phyloP scores from a whole-genome alignment of 1,284 basidiomycete genomes.

The Microbotryomycetes sp. region DNA sequence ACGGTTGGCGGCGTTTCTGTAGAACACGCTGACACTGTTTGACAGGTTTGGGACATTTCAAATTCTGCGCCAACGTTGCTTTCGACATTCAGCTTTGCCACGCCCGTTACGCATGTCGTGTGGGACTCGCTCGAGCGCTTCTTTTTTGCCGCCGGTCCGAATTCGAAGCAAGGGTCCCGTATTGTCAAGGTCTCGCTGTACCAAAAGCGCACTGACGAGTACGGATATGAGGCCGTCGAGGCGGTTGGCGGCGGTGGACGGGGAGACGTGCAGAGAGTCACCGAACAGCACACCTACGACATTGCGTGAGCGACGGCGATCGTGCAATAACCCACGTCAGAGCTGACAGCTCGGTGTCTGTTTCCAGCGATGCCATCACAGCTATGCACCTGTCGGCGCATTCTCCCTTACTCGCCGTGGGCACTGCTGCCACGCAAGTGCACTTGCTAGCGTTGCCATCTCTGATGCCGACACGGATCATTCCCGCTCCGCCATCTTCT shows the following conservation, averaged over 20 bases:
- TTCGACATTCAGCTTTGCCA: slow-evolving; percentile 34
- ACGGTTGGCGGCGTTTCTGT: neutral
- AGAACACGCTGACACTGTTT: neutral
- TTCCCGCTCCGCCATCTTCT: slow-evolving; percentile 55
- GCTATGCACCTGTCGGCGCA: slow-evolving; percentile 66
- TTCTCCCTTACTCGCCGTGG: slow-evolving; percentile 50
- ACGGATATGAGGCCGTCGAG: slow-evolving; percentile 44
- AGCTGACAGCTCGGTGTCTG: neutral
- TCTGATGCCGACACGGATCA: slow-evolving; percentile 75
- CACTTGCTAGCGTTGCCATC: slow-evolving; percentile 80
- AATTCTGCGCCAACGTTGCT: slow-evolving; percentile 22
- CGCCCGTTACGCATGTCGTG: slow-evolving; percentile 59
- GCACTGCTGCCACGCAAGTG: slow-evolving; percentile 48
- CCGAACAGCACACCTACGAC: slow-evolving; percentile 52
- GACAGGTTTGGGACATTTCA: slow-evolving; percentile 31
- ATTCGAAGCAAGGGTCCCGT: slow-evolving; percentile 45
- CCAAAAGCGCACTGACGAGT: slow-evolving; percentile 17
- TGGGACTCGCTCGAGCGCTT: slow-evolving; percentile 79
- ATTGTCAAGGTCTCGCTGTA: slow-evolving; percentile 37
- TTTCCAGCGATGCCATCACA: slow-evolving; percentile 50
- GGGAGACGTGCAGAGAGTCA: slow-evolving; percentile 58
- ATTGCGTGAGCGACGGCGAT: slow-evolving; percentile 50
- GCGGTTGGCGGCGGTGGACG: slow-evolving; percentile 68
- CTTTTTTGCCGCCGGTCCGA: slow-evolving; percentile 63
- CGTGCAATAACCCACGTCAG: no score